Percentiles rank a stretch among this genome's conserved stretches.
These are phyloP conservation scores for Scopulariopsis brevicaulis DNA, from an alignment of 2,329 filamentous ascomycete species.

Conservation along the genomic window DNA sequence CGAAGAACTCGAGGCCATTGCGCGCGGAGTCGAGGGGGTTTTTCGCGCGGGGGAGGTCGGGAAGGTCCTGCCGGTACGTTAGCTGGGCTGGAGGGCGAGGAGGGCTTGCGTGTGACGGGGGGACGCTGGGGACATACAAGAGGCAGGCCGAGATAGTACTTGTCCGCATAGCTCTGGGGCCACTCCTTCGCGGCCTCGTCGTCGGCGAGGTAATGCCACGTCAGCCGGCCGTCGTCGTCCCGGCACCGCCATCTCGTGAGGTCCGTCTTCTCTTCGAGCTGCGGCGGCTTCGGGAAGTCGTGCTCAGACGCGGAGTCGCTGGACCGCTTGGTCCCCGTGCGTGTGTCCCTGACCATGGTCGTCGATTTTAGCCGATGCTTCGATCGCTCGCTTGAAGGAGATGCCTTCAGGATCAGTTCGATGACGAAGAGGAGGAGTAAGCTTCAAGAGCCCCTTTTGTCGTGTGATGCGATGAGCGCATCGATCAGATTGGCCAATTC, in stretches of 20 bases:
- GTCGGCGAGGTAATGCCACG: slow-evolving; percentile 85
- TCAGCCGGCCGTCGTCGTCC: slow-evolving; percentile 75
- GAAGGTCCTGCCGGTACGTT: slow-evolving; percentile 48
- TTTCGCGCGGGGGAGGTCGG: slow-evolving; percentile 56
- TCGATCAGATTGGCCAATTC: not conserved
- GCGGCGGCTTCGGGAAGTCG: slow-evolving; percentile 30
- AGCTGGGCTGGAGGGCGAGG: not conserved
- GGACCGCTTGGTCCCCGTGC: slow-evolving; percentile 25
- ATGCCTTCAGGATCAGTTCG: not conserved
- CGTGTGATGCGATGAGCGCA: not conserved
- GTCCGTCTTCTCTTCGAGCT: slow-evolving; percentile 56
- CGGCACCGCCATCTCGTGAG: slow-evolving; percentile 64
- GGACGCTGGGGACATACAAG: slow-evolving; percentile 40
- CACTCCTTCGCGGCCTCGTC: slow-evolving; percentile 59
- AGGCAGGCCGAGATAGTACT: slow-evolving; percentile 72
- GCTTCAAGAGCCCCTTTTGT: not conserved
- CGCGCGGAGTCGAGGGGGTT: slow-evolving; percentile 65
- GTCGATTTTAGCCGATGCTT: not conserved
- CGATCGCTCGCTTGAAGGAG: not conserved
- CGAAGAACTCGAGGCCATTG: slow-evolving; percentile 83
- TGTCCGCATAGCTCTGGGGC: slow-evolving; percentile 85
- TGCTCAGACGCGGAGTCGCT: slow-evolving; percentile 22
- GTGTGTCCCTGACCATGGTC: not conserved
- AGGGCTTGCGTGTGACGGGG: not conserved
- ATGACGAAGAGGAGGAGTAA: not conserved